These are phyloP conservation scores for Aspergillus eucalypticola DNA, from an alignment of 2,329 filamentous ascomycete genomes.

Conservation along the genomic window DNA sequence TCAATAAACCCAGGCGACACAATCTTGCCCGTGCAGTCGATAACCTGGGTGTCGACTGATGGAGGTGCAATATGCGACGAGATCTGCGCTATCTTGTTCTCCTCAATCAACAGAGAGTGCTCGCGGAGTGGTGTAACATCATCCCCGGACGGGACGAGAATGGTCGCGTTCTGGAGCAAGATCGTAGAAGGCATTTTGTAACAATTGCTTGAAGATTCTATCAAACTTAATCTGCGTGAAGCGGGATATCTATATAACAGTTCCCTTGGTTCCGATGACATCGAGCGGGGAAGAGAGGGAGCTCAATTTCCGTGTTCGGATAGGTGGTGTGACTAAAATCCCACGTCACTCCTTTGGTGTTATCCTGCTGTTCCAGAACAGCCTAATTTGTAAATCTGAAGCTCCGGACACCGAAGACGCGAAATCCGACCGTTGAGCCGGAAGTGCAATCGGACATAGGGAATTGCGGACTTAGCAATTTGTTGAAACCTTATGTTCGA, in stretches of 20 bases:
- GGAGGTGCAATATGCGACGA: conserved; percentile 16
- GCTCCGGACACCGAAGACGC: background rate
- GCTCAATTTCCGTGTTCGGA: background rate
- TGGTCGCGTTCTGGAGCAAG: conserved; percentile 22
- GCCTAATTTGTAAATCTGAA: background rate
- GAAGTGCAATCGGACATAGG: too few relatives aligned
- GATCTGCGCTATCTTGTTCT: conserved; percentile 23
- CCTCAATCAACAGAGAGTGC: conserved; percentile 23
- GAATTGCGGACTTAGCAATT: too few relatives aligned
- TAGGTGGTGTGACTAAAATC: background rate
- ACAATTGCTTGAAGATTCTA: background rate
- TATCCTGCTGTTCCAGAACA: too few relatives aligned
- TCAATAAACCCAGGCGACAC: conserved; percentile 39
- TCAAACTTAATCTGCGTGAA: background rate
- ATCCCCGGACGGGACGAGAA: conserved; percentile 18
- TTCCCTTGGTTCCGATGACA: too few relatives aligned
- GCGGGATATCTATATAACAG: background rate
- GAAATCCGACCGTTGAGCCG: background rate
- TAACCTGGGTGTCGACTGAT: conserved; percentile 23
- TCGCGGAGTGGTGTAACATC: conserved; percentile 12
- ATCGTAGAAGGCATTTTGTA: conserved; percentile 6
- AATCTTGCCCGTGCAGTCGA: conserved; percentile 43
- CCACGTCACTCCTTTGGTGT: background rate
- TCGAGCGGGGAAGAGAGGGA: background rate
- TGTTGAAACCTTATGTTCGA: too few relatives aligned